Evolutionary conservation across 2,329 filamentous ascomycete species (phyloP), one percentile per base, ranked within the genome.

Genomic region (Tolypocladium endophyticum): DNA sequence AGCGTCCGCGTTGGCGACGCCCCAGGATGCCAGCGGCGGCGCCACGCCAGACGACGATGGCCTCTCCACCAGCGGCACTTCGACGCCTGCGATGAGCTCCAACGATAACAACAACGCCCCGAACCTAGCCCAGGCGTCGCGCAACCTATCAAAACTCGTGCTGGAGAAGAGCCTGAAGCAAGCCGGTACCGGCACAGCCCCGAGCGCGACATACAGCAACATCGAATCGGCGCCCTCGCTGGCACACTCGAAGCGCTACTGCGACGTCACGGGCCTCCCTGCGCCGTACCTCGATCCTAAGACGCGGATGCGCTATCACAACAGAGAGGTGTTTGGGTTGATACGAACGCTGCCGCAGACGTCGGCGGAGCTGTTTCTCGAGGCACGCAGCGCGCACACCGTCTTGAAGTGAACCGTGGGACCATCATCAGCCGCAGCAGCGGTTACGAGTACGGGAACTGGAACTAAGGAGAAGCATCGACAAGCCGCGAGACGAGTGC

Each of bases 211-310:
- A 1, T 99, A 97, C 73, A 96, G 91, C 8, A 97, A 97, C 71
- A 95, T 99, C 63, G 94, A 97, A 73, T 92, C 90, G 55, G 93
- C 94, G 3, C 94, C 94, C 45, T 94, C 89, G 61, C 78, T 97
- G 67, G 88, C 88, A 57, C 88, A 91, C 65, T 84, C 90, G 70
- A 92, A 87, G 74, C 89, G 88, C 68, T 99, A 97, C 75, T 99
- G 94, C 78, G 95, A 99, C 73, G 84, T 99, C 67, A 99, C 94
- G 1, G 95, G 94, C 1, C 77, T 99, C 64, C 85, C 90, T n/a
- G 90, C 92, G 36, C 88, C 89, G 7, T 99, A 99, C 72, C 85
- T 90, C 38, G 94, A 99, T 71, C 95, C 94, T 3, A 99, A 99
- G 82, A 96, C 92, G 45, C 84, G 93, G 64, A 75, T 99, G 73